Base-by-base conservation (phyloP, 768 basidiomycete genomes). In the Coprinopsis marcescibilis region DNA sequence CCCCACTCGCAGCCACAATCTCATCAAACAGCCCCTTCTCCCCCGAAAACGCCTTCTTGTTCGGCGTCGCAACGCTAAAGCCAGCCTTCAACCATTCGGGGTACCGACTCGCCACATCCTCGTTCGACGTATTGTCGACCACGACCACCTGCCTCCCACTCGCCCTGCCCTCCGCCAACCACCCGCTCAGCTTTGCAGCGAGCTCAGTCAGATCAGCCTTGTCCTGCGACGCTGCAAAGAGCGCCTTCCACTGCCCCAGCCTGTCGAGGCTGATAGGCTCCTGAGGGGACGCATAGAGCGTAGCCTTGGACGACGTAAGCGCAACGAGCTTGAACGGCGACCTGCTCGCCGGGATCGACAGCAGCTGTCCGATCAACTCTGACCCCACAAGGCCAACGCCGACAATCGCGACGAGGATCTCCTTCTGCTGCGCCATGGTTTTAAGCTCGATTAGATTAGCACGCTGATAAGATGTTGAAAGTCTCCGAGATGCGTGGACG, bases 31-130 rank as follows among this genome's bases (percentile, higher is more conserved):
- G 68, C 15, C 54, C 56, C 23, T 81, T 67, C 15, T 79, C 71
- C 0, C 85, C 84, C 12, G 91, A 94, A 60, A 84, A 91, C 0
- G 88, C 96, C 67, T 97, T 98, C 67, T 99, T 99, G 75, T 98
- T 99, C 13, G 96, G 95, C 1, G 96, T 99, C 37, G 95, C 81
- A 56, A 99, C 80, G 59, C 83, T 78, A 49, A 98, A 77, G 2
- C 94, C 93, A 3, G 76, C 76, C 41, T 70, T 68, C 35, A 98
- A 67, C 68, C 93, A 86, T 29, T 68, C 66, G 0, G 96, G 91
- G 64, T 98, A 99, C 44, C 84, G 57, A 19, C 70, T 69, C 1
- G 95, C 94, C 15, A 98, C 78, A 12, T 70, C 73, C 30, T 90
- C 85, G 26, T 88, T 85, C 1, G 92, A 87, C 0, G 96, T 97